These are phyloP conservation scores for Rhizophagus sp. DNA, from an alignment of 192 early-diverging fungal genomes.

Conservation along the genomic window DNA sequence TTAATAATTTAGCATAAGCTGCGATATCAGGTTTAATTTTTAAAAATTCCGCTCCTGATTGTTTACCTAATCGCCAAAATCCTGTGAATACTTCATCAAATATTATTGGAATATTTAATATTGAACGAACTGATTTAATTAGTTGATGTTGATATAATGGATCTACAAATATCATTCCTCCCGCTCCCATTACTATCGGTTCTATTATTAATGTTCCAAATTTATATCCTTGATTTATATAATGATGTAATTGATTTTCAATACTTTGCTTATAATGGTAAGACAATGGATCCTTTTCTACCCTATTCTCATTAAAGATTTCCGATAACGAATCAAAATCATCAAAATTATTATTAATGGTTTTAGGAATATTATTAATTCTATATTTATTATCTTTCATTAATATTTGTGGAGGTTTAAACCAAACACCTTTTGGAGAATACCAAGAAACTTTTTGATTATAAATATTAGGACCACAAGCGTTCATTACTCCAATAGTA, in stretches of 20 bases:
- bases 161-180: slow-evolving; percentile 82
- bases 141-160: slow-evolving; percentile 74
- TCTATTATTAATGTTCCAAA: slow-evolving; percentile 72
- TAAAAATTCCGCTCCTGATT: slow-evolving; percentile 46
- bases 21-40: slow-evolving; percentile 70
- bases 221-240: slow-evolving; percentile 41
- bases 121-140: slow-evolving; percentile 49
- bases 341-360: neutral
- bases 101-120: slow-evolving; percentile 59
- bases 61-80: slow-evolving; percentile 64
- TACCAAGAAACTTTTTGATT: slow-evolving; percentile 75
- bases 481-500: slow-evolving; percentile 85
- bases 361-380: slow-evolving; percentile 38
- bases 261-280: slow-evolving; percentile 49
- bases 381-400: slow-evolving; percentile 47
- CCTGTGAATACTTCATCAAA: slow-evolving; percentile 86
- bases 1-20: slow-evolving; percentile 75
- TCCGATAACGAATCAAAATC: neutral
- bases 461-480: slow-evolving; percentile 69
- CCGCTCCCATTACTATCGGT: slow-evolving; percentile 79
- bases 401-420: slow-evolving; percentile 62
- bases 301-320: neutral
- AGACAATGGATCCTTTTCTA: slow-evolving; percentile 33
- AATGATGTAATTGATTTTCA: slow-evolving; percentile 35
- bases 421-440: slow-evolving; percentile 65